Evolutionary conservation across 2,329 filamentous ascomycete species (phyloP).

Genomic region (Cytospora chrysosperma): DNA sequence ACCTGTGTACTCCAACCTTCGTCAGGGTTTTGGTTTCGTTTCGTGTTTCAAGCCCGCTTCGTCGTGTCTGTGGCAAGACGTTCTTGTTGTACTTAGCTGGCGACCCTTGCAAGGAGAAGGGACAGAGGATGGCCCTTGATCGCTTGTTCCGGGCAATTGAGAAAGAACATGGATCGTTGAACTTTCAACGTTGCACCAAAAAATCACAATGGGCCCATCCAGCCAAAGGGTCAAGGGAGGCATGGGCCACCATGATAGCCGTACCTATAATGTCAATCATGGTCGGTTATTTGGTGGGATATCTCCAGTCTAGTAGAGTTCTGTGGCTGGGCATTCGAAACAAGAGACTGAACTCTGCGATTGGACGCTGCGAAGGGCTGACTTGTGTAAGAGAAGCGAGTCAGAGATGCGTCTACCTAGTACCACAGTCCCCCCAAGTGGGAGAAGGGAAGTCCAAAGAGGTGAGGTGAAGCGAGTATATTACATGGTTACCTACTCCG

Average conservation of each 20-base stretch:
- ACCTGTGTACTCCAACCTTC: too few relatives aligned
- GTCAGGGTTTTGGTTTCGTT: background rate
- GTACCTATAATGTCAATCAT: background rate
- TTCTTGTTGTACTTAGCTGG: background rate
- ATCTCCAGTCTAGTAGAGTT: too few relatives aligned
- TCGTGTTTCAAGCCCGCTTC: background rate
- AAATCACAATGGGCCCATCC: background rate
- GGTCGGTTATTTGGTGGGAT: background rate
- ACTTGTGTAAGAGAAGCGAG: background rate
- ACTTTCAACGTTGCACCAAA: slow-evolving; percentile 6
- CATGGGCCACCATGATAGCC: background rate
- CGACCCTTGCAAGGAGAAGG: background rate
- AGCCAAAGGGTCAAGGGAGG: background rate
- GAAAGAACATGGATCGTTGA: background rate
- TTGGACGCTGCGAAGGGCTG: background rate
- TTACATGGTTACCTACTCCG: too few relatives aligned
- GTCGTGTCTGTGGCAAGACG: background rate
- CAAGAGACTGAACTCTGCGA: background rate
- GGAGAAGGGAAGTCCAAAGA: background rate
- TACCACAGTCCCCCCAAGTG: background rate
- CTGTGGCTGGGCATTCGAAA: background rate
- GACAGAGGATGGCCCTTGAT: background rate
- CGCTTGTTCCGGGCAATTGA: slow-evolving; percentile 10
- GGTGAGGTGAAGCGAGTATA: background rate
- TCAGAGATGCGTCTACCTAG: background rate